A percentile compares a stretch with the other conserved stretches of the same genome.
Conservation (phyloP, 2,329 filamentous ascomycete genomes). For the Huntiella bhutanensis region DNA sequence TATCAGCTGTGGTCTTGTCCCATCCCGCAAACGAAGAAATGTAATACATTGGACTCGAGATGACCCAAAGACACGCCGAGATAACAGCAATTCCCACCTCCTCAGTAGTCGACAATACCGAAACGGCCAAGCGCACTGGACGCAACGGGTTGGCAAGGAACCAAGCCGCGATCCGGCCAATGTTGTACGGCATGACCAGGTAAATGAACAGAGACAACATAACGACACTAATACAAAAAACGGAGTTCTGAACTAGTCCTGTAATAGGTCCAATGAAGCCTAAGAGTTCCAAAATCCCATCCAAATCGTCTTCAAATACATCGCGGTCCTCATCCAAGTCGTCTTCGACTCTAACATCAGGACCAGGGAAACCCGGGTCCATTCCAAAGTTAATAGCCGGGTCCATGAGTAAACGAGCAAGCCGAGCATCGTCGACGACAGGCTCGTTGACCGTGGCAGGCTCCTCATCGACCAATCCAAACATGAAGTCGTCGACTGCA, state of each 20-base stretch:
- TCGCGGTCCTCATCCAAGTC: conserved; percentile 22
- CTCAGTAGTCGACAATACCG: conserved; percentile 58
- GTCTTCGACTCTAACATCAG: not conserved
- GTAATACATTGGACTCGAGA: conserved; percentile 7
- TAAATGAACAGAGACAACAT: conserved; percentile 70
- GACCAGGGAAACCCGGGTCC: too few relatives aligned
- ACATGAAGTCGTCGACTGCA: too few relatives aligned
- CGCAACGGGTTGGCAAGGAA: conserved; percentile 62
- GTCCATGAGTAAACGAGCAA: too few relatives aligned
- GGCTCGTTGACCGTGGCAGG: too few relatives aligned
- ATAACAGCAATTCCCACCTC: conserved; percentile 51
- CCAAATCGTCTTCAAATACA: conserved; percentile 56
- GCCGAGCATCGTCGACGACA: too few relatives aligned
- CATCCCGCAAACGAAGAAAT: conserved; percentile 7
- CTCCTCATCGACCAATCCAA: too few relatives aligned
- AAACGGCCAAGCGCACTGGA: conserved; percentile 53
- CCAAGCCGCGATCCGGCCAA: conserved; percentile 69
- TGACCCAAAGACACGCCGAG: conserved; percentile 23
- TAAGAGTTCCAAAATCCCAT: conserved; percentile 87
- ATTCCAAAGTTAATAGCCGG: too few relatives aligned
- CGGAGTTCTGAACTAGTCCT: conserved; percentile 79
- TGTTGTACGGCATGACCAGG: conserved; percentile 80
- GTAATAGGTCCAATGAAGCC: conserved; percentile 88
- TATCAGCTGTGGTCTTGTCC: conserved; percentile 12
- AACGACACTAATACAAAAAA: conserved; percentile 84